phyloP scores from a whole-genome alignment of 2,329 filamentous ascomycete species.

The Trichoderma sp. region DNA sequence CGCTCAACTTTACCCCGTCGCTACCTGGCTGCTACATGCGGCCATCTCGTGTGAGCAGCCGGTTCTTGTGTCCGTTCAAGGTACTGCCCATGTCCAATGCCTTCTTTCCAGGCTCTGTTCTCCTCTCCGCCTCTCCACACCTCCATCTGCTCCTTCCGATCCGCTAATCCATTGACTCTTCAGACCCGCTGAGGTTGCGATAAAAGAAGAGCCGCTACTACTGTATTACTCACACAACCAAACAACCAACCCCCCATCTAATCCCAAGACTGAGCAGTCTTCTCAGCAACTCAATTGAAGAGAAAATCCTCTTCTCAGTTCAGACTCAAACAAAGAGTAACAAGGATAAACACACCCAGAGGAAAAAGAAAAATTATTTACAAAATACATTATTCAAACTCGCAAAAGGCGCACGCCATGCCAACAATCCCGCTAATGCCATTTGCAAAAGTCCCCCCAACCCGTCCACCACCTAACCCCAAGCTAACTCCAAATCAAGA shows the following conservation, averaged over 20 bases:
- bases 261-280: background rate
- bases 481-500: background rate
- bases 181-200: background rate
- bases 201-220: background rate
- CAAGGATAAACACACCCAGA: background rate
- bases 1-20: background rate
- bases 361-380: background rate
- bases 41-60: background rate
- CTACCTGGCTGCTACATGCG: background rate
- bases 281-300: background rate
- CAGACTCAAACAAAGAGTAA: background rate
- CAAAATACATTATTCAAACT: background rate
- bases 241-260: too few relatives aligned
- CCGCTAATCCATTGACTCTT: background rate
- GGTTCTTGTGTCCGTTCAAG: background rate
- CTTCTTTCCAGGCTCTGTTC: background rate
- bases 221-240: background rate
- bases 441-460: background rate
- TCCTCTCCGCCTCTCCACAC: background rate
- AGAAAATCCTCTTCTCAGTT: rapidly evolving
- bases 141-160: constrained; percentile 3
- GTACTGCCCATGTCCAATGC: background rate
- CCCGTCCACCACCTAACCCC: background rate
- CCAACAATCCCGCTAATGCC: background rate
- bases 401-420: background rate